Conservation (phyloP, 768 basidiomycete species). For the Pleurotus giganteus region DNA sequence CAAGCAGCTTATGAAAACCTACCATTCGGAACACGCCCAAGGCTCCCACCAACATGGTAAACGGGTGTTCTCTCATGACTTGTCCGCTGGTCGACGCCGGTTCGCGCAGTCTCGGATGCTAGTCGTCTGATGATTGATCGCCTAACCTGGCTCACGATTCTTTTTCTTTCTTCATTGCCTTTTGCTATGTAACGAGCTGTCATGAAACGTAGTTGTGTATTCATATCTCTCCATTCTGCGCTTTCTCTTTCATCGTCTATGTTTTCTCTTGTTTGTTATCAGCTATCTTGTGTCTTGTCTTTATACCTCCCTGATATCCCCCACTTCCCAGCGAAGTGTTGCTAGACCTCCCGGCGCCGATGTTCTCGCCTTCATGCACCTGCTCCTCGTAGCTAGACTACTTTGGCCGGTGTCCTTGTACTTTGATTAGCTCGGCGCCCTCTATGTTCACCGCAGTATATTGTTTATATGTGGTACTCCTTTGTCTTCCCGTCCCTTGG, state of each 20-base stretch:
- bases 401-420: not conserved
- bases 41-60: not conserved
- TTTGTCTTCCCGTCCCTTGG: constrained; percentile 4
- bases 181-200: not conserved
- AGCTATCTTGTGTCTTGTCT: no score
- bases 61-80: constrained; percentile 4
- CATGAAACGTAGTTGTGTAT: no score
- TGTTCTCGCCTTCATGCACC: not conserved
- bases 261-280: not conserved
- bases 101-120: constrained; percentile 8
- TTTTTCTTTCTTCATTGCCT: not conserved
- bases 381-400: not conserved
- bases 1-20: not conserved
- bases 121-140: not conserved
- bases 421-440: constrained; percentile 1
- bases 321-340: constrained; percentile 7
- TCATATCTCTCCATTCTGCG: not conserved
- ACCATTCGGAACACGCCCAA: not conserved
- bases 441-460: not conserved
- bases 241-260: not conserved
- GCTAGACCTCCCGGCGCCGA: constrained; percentile 5
- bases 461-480: not conserved
- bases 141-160: not conserved
- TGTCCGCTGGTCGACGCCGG: constrained; percentile 8
- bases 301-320: not conserved